A percentile compares a stretch with the other conserved stretches of the same genome.
Conservation (phyloP, 2,329 filamentous ascomycete species). For the Epichloe sp. region DNA sequence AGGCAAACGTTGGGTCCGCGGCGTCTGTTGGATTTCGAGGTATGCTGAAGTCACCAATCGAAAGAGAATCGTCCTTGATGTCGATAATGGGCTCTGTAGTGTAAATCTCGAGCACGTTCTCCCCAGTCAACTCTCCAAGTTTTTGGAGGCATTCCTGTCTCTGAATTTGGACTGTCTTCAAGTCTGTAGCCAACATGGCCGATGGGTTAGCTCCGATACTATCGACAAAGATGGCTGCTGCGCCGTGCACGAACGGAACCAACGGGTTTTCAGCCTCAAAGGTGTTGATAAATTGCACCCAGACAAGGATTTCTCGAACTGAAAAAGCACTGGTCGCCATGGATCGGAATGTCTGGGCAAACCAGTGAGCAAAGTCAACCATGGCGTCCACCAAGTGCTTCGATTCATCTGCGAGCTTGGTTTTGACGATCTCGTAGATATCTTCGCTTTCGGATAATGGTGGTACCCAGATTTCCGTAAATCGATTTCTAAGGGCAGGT, state of each 20-base stretch:
- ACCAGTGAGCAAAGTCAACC: slow-evolving; percentile 86
- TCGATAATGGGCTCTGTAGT: slow-evolving; percentile 45
- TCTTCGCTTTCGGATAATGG: slow-evolving; percentile 75
- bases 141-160: slow-evolving; percentile 60
- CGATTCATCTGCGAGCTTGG: slow-evolving; percentile 51
- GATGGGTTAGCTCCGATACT: slow-evolving; percentile 91
- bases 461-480: slow-evolving; percentile 98
- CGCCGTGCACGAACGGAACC: slow-evolving; percentile 59
- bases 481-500: slow-evolving; percentile 84
- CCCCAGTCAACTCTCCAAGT: slow-evolving; percentile 51
- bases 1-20: slow-evolving; percentile 36
- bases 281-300: slow-evolving; percentile 84
- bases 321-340: slow-evolving; percentile 67
- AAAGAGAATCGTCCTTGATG: slow-evolving; percentile 37
- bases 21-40: slow-evolving; percentile 30
- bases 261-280: slow-evolving; percentile 33
- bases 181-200: slow-evolving; percentile 62
- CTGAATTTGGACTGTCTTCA: slow-evolving; percentile 56
- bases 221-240: slow-evolving; percentile 90
- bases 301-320: slow-evolving; percentile 81
- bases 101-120: slow-evolving; percentile 54
- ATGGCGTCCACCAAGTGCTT: slow-evolving; percentile 53
- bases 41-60: slow-evolving; percentile 65
- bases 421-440: slow-evolving; percentile 70
- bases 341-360: slow-evolving; percentile 68